These are phyloP conservation scores for Globisporangium takayamanum DNA, from an alignment of 352 stramenopile genomes.

Conservation along the genomic window DNA sequence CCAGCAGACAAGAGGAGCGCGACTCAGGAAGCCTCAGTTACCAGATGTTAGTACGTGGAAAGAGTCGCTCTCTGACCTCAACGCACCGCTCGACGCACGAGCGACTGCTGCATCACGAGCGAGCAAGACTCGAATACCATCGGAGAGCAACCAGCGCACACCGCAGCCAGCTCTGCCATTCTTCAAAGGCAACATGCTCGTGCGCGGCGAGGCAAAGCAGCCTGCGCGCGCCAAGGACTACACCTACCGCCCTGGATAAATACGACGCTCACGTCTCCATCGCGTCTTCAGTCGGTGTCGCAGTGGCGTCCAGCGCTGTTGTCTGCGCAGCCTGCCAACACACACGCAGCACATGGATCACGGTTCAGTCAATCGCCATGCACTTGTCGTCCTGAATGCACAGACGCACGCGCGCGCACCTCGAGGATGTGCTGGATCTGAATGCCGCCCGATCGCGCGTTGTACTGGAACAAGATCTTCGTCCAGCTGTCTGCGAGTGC, in stretches of 20 bases:
- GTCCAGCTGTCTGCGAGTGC: constrained; percentile 85
- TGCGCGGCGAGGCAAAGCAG: constrained; percentile 40
- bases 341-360: background rate
- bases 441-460: constrained; percentile 53
- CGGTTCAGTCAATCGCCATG: background rate
- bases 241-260: constrained; percentile 20
- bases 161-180: constrained; percentile 39
- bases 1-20: constrained; percentile 13
- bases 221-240: constrained; percentile 31
- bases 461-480: constrained; percentile 82
- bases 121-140: background rate
- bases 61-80: background rate
- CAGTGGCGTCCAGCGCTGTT: background rate
- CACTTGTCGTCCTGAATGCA: background rate
- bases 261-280: constrained; percentile 12
- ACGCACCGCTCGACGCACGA: background rate
- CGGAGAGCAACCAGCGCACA: constrained; percentile 18
- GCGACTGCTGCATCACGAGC: background rate
- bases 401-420: constrained; percentile 22
- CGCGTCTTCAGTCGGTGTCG: constrained; percentile 1
- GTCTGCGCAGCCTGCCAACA: constrained; percentile 18
- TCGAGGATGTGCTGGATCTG: constrained; percentile 57
- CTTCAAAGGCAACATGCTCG: constrained; percentile 62
- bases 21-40: constrained; percentile 3
- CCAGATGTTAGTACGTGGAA: constrained; percentile 9